phyloP scores from a whole-genome alignment of 441 rosid species.

The Adansonia gregorii region DNA sequence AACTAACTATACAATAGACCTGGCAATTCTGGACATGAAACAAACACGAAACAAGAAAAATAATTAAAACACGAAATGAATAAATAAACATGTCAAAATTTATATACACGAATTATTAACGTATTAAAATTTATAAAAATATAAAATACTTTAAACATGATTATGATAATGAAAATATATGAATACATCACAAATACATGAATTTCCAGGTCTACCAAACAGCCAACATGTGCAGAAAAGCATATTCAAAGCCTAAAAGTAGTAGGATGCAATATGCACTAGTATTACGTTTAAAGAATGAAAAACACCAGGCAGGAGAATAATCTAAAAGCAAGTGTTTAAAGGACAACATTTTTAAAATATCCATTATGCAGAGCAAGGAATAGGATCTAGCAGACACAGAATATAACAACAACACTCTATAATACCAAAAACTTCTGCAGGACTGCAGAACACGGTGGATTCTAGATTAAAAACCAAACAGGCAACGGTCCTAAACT shows the following conservation, averaged over 20 bases:
- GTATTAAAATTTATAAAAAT: too few species aligned
- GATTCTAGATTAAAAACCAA: neutral
- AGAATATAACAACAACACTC: neutral
- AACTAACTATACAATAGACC: neutral
- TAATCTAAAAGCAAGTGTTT: neutral
- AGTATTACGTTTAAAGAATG: neutral
- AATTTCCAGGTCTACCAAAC: too few species aligned
- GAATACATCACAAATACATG: too few species aligned
- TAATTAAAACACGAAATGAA: too few species aligned
- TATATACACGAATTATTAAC: too few species aligned
- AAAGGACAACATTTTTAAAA: neutral
- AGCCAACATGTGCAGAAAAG: neutral
- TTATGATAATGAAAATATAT: too few species aligned
- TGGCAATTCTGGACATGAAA: too few species aligned
- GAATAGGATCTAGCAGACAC: neutral
- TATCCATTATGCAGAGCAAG: neutral
- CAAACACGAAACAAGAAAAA: too few species aligned
- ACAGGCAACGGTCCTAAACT: neutral
- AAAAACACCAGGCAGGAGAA: neutral
- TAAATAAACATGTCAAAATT: too few species aligned
- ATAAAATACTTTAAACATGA: too few species aligned
- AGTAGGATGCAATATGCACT: neutral
- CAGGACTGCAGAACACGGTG: neutral
- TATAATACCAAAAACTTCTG: neutral
- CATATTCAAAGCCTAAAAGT: neutral